Conservation (phyloP, 2,329 filamentous ascomycete species). For the Chrysoporthe puriensis region DNA sequence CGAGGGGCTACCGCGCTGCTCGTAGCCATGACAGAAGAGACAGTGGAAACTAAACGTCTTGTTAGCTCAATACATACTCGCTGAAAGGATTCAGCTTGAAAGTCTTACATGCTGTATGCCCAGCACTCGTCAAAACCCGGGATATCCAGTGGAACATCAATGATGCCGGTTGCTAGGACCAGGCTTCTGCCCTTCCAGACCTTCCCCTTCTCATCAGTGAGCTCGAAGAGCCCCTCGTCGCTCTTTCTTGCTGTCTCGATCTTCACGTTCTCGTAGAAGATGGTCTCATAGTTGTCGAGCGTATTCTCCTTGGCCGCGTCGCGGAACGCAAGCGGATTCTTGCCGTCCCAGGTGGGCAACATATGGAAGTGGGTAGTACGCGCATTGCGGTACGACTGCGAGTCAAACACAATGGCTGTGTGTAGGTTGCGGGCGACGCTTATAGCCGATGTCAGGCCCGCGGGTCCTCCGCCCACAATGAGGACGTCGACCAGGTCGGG, state of each 20-base stretch:
- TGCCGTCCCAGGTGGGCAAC: constrained; percentile 45
- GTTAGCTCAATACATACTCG: constrained; percentile 42
- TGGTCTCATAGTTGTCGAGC: constrained; percentile 38
- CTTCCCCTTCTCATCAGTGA: constrained; percentile 45
- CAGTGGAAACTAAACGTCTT: constrained; percentile 54
- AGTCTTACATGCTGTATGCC: constrained; percentile 51
- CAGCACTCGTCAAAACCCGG: constrained; percentile 59
- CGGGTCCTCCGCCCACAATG: constrained; percentile 56
- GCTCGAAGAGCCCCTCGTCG: constrained; percentile 40
- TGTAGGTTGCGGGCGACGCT: constrained; percentile 54
- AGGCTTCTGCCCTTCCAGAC: constrained; percentile 55
- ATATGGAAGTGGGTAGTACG: constrained; percentile 53
- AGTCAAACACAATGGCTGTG: constrained; percentile 53
- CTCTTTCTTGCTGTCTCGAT: constrained; percentile 36
- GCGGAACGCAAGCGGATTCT: constrained; percentile 40
- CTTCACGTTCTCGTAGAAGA: constrained; percentile 38
- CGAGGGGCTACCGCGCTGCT: constrained; percentile 52
- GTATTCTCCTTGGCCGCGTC: constrained; percentile 40
- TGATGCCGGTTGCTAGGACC: constrained; percentile 57
- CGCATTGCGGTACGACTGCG: constrained; percentile 53
- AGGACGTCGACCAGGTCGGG: constrained; percentile 36
- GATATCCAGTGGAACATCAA: constrained; percentile 54
- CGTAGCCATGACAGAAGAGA: constrained; percentile 57
- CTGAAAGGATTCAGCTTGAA: too few relatives aligned
- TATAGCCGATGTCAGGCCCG: constrained; percentile 52